A percentile compares a stretch with the other conserved stretches of the same genome.
Evolutionary conservation across 140 eudicot species (phyloP).

Genomic region (Flaveria floridana): DNA sequence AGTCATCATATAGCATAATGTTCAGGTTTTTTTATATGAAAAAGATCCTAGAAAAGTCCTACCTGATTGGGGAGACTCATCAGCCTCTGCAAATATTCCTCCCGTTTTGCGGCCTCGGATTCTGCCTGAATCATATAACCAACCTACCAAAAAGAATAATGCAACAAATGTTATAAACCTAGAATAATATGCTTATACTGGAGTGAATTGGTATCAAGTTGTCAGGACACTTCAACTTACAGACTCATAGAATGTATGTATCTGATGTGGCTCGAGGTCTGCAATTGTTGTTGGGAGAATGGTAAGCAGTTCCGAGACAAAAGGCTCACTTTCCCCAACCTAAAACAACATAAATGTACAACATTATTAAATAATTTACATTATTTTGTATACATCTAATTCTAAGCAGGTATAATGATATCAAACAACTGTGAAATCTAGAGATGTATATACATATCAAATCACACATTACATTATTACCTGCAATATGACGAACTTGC

Average conservation of each 20-base stretch:
- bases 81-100: slow-evolving; percentile 83
- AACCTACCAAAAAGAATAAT: slow-evolving; percentile 47
- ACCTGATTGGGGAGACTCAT: slow-evolving; percentile 97
- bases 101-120: slow-evolving; percentile 75
- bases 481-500: slow-evolving; percentile 94
- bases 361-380: neutral
- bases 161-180: neutral
- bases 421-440: slow-evolving; percentile 11
- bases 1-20: slow-evolving; percentile 27
- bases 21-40: neutral
- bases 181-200: neutral
- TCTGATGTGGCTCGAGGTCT: slow-evolving; percentile 95
- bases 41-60: slow-evolving; percentile 22
- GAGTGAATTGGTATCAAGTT: slow-evolving; percentile 4
- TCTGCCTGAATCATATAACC: slow-evolving; percentile 96
- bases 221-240: slow-evolving; percentile 46
- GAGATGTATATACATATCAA: neutral
- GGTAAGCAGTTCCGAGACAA: slow-evolving; percentile 91
- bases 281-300: slow-evolving; percentile 80
- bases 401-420: neutral
- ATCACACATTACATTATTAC: slow-evolving; percentile 49
- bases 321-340: slow-evolving; percentile 97
- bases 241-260: slow-evolving; percentile 90
- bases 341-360: slow-evolving; percentile 35
- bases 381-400: neutral